These are phyloP conservation scores for Eimeria necatrix DNA, from an alignment of 169 alveolate species.

Conservation along the genomic window DNA sequence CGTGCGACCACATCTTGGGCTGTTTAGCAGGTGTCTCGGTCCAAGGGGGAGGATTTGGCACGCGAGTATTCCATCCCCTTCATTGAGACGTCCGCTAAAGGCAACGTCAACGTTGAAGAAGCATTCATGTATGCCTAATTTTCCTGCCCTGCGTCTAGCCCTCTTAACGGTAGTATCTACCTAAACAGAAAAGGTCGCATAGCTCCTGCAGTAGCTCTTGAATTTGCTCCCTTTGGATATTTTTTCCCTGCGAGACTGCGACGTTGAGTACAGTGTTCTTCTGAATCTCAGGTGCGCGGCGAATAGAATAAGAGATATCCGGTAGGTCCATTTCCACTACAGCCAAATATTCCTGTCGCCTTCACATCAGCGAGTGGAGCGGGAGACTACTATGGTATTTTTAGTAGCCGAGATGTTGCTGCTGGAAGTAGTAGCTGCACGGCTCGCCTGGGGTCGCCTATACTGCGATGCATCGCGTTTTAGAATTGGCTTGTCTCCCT, in stretches of 20 bases:
- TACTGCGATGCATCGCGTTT: not conserved
- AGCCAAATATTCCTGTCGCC: not conserved
- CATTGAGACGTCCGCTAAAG: conserved; percentile 76
- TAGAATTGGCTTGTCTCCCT: not conserved
- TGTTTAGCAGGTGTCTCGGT: conserved; percentile 65
- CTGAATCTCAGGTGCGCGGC: conserved; percentile 57
- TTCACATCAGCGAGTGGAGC: not conserved
- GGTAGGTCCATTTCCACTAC: not conserved
- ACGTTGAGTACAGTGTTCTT: too few species aligned
- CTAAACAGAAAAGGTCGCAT: too few species aligned
- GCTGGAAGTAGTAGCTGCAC: too few species aligned
- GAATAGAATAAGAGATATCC: conserved; percentile 63
- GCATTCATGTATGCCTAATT: conserved; percentile 58
- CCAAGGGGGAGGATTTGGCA: conserved; percentile 76
- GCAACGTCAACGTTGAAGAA: conserved; percentile 64
- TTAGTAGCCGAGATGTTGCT: too few species aligned
- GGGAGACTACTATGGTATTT: not conserved
- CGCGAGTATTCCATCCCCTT: conserved; percentile 73
- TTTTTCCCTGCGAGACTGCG: too few species aligned
- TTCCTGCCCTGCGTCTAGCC: not conserved
- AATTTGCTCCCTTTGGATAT: too few species aligned
- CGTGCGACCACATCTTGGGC: not conserved
- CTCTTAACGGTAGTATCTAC: too few species aligned
- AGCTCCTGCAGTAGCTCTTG: too few species aligned
- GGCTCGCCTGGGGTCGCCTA: not conserved